These are phyloP conservation scores for Gaultheria prostrata DNA, from an alignment of 148 eudicot genomes.

Conservation along the genomic window DNA sequence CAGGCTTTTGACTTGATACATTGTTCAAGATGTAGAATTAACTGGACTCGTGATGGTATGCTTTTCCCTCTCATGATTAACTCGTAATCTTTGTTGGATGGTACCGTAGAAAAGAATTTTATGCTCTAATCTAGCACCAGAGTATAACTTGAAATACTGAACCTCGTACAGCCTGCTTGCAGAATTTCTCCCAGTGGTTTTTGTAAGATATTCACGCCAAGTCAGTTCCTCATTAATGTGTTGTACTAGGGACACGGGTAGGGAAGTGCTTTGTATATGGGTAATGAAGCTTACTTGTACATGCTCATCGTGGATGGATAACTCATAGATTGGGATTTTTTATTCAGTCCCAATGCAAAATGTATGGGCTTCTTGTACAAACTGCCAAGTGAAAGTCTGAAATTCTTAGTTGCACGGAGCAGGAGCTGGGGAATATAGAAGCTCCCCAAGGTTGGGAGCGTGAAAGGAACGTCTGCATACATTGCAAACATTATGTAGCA, in stretches of 20 bases:
- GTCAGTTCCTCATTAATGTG: not conserved
- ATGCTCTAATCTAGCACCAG: not conserved
- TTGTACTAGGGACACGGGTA: not conserved
- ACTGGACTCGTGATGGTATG: slow-evolving; percentile 93
- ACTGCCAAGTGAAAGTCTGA: not conserved
- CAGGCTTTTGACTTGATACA: slow-evolving; percentile 95
- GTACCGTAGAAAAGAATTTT: not conserved
- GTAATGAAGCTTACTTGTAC: not conserved
- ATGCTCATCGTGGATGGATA: not conserved
- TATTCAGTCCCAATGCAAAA: not conserved
- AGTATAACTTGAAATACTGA: slow-evolving; percentile 1
- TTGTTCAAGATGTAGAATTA: slow-evolving; percentile 98
- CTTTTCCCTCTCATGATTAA: not conserved
- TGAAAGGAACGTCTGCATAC: no score
- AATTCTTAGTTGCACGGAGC: no score
- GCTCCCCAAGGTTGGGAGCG: no score
- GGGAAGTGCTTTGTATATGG: not conserved
- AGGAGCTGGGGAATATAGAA: no score
- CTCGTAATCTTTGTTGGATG: slow-evolving; percentile 6
- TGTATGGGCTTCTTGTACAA: not conserved
- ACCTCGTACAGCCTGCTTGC: not conserved
- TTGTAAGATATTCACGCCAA: not conserved
- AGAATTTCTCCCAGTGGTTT: not conserved
- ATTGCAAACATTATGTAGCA: no score
- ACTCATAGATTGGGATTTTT: not conserved